Percentiles rank a stretch among this genome's conserved stretches.
Conservation (phyloP, 768 basidiomycete genomes). For the Naganishia vaughanmartiniae region DNA sequence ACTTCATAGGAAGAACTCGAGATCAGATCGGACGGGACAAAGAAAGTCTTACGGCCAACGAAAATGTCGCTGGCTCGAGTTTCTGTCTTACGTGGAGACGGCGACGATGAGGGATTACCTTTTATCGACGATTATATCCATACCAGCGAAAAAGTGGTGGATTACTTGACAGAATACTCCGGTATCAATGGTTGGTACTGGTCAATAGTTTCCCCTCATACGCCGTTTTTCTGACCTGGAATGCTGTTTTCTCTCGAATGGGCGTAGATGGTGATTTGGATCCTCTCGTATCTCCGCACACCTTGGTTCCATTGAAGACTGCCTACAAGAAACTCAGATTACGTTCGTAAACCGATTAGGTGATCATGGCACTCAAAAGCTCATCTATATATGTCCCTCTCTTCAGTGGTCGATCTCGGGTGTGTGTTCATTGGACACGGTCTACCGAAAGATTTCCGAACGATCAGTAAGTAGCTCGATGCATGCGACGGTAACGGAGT, state of each 20-base stretch:
- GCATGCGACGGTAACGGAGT: neutral
- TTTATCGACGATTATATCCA: conserved; percentile 99
- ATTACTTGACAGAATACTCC: conserved; percentile 95
- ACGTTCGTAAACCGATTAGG: conserved; percentile 39
- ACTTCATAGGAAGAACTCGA: conserved; percentile 80
- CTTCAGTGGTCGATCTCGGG: conserved; percentile 69
- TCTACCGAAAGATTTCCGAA: conserved; percentile 93
- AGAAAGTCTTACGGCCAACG: conserved; percentile 85
- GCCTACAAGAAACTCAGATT: conserved; percentile 96
- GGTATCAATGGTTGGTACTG: conserved; percentile 78
- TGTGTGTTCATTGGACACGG: conserved; percentile 98
- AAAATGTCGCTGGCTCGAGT: conserved; percentile 90
- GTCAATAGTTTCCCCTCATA: conserved; percentile 23
- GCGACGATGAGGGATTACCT: conserved; percentile 73
- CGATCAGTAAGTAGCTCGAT: conserved; percentile 71
- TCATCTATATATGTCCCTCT: neutral
- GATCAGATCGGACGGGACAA: conserved; percentile 88
- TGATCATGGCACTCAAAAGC: neutral
- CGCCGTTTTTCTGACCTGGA: conserved; percentile 16
- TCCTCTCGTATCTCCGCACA: conserved; percentile 74
- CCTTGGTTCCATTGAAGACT: conserved; percentile 90
- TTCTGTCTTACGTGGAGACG: conserved; percentile 84
- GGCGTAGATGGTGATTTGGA: conserved; percentile 86
- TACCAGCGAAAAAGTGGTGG: conserved; percentile 89
- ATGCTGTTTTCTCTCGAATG: neutral